These are phyloP conservation scores for Massariosphaeria phaeospora DNA, from an alignment of 495 filamentous ascomycete species.

Conservation along the genomic window DNA sequence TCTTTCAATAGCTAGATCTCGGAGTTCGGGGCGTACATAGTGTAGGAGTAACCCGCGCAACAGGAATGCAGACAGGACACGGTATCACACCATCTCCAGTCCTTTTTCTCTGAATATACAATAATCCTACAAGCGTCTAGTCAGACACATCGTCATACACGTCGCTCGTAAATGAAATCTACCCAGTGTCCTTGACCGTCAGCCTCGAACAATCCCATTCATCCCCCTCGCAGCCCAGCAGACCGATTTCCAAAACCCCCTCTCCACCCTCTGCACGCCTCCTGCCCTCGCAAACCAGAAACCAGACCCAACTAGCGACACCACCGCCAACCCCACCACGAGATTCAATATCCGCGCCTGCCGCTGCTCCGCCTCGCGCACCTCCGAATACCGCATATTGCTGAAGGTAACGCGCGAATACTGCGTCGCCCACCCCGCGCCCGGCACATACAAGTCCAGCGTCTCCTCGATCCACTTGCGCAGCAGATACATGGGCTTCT, in stretches of 20 bases:
- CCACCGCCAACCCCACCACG: constrained; percentile 1
- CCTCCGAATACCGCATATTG: constrained; percentile 83
- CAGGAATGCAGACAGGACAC: too few species aligned
- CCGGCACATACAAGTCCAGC: constrained; percentile 69
- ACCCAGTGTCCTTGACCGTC: too few species aligned
- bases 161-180: too few species aligned
- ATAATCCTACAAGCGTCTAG: too few species aligned
- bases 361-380: constrained; percentile 58
- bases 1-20: too few species aligned
- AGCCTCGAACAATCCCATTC: not conserved
- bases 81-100: too few species aligned
- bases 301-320: not conserved
- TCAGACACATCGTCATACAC: too few species aligned
- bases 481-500: constrained; percentile 64
- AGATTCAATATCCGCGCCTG: constrained; percentile 52
- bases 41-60: too few species aligned
- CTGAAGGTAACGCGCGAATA: constrained; percentile 91
- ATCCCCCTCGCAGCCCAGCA: not conserved
- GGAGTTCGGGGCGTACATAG: too few species aligned
- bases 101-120: too few species aligned
- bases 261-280: constrained; percentile 12
- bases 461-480: constrained; percentile 83
- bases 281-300: constrained; percentile 8
- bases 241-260: not conserved
- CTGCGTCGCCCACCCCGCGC: constrained; percentile 80